Evolutionary conservation across 805 yeast genomes (phyloP), one percentile per base, ranked within the genome.

Genomic region (Sugiyamaella mastotermitis): DNA sequence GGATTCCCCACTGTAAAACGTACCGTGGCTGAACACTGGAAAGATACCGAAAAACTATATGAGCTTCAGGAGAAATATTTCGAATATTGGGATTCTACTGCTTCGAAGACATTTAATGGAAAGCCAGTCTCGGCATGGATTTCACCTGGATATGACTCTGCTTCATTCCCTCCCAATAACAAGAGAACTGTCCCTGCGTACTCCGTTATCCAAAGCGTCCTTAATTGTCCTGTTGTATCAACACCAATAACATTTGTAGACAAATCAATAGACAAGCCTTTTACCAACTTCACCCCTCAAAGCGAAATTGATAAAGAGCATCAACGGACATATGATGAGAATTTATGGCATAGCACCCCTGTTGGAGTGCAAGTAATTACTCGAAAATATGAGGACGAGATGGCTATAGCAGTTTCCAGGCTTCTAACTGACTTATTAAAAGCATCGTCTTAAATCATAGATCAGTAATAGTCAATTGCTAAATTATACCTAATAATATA

Each of bases 341-440:
- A 68, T 33, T 57, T 64, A 32, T 59, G 55, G 37, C 59, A 66
- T 39, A 75, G 74, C 3, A 72, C 72, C 50, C 80, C 82, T 0
- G 72, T 77, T 5, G 61, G 69, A 3, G 47, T 76, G 9, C 84
- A 78, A 52, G 43, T 78, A 15, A 66, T 74, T 16, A 70, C 78
- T 17, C 62, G 69, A 38, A 62, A 76, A 40, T 70, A 68, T 40
- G 71, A 76, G 43, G 85, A 78, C 50, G 83, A 78, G 26, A 23
- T 10, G n/a, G 26, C 26, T 23, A 23, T 23, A 23, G 26, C 26
- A 10, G 26, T 23, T n/a, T 10, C 26, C n/a, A 23, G 26, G n/a
- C 26, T 23, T 23, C 26, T 23, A n/a, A n/a, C n/a, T n/a, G n/a
- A n/a, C n/a, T n/a, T n/a, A n/a, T n/a, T n/a, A n/a, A n/a, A n/a